Base-by-base conservation (phyloP, 1,284 basidiomycete species). In the Anthracocystis panici-leucophaei region DNA sequence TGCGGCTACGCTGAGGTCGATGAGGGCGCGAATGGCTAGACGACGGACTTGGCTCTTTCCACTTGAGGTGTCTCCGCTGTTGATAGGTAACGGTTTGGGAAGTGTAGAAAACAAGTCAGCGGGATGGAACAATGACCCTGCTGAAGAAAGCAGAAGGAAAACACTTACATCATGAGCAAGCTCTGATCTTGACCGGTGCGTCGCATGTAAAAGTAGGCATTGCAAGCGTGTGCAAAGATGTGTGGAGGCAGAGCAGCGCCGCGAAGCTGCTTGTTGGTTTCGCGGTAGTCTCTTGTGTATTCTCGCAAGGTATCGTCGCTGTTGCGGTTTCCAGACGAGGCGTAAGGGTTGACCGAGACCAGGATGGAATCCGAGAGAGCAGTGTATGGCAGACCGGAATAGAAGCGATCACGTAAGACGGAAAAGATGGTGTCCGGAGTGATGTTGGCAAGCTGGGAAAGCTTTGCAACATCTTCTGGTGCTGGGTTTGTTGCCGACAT, bases 131-230 rank as follows among this genome's bases (percentile, higher is more conserved):
- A 2, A 48, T 5, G 46, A 12, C 7, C 20, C 16, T 29, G 5
- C 16, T 29, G 9, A 29, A 21, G 20, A 45, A 35, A 61, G 23
- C 0, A 3, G 35, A 27, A 41, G 23, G 40, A 21, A 11, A 44
- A 56, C n/a, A 77, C 77, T 77, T 46, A 79, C 75, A 71, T 65
- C 58, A 84, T 77, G 52, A 84, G 66, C 33, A 99, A 89, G 65
- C 91, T 90, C 87, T 98, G 95, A 86, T 99, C 96, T 87, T 97
- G 93, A 1, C 90, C 90, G 0, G 95, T 98, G 76, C 96, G 88
- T 55, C 91, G 89, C 94, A 98, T 97, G 87, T 98, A 94, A 86
- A 95, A 97, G 87, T 97, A 98, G 12, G 93, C 92, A 87, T 92
- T 92, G 83, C 94, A 92, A 8, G 93, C 92, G 41, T 93, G 88